Evolutionary conservation across 176 grass and related monocot species (phyloP), one percentile per base, ranked within the genome.

Genomic region (Guadua angustifolia): DNA sequence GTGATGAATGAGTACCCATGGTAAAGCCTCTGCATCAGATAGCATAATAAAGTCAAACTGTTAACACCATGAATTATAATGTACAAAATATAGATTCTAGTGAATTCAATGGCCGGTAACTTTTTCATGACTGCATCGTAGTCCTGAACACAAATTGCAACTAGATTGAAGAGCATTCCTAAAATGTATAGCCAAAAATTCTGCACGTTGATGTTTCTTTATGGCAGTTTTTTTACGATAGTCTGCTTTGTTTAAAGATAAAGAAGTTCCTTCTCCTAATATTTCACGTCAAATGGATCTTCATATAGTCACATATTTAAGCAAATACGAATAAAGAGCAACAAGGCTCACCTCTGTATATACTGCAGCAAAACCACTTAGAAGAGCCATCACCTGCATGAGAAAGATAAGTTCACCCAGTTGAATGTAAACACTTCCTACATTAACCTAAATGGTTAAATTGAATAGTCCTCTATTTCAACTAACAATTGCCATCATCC

Each of bases 181-280:
- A 95, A 95, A 42, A 95, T 82, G 68, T 93, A 93, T 13, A 93
- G 78, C 94, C 88, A 95, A 77, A 93, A 95, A 24, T 95, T 92
- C 61, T 92, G 94, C 75, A 92, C 90, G 7, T 91, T 92, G 64
- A 95, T 91, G 57, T 93, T 95, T 87, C 93, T 92, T 66, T 88
- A 92, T 60, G 85, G 86, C 7, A 66, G 72, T 68, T 90, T 91
- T 59, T 95, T 93, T 61, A 95, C 93, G 87, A 95, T 89, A 87
- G 83, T 84, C 94, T 93, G 88, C 66, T 88, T 64, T 42, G 33
- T 55, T 15, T 22, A 73, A 86, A 50, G 42, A 67, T 45, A 36
- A 43, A 74, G 13, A 81, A 87, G 56, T 7, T 17, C 14, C 29
- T 43, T 70, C 42, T 14, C 46, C 15, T 49, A 49, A 49, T 49